Evolutionary conservation across 805 yeast genomes (phyloP).

Genomic region (Myxozyma lipomycoides): DNA sequence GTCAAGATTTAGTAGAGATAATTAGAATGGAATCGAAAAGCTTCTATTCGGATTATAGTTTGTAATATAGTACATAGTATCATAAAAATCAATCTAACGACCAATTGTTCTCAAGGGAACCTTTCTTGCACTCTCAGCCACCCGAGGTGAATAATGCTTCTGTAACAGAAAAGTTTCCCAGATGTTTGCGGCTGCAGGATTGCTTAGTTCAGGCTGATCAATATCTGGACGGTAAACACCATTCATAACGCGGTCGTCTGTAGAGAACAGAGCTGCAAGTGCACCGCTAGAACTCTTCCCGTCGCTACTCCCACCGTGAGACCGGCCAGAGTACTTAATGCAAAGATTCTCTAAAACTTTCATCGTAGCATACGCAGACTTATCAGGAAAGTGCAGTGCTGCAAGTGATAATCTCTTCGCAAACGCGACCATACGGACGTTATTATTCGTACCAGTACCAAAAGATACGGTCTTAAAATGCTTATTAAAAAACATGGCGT

Average conservation of each 20-base stretch:
- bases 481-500: conserved; percentile 73
- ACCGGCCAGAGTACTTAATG: conserved; percentile 52
- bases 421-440: conserved; percentile 63
- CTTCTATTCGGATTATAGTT: not conserved
- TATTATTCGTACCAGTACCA: conserved; percentile 25
- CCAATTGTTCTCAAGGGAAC: conserved; percentile 22
- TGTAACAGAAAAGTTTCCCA: conserved; percentile 83
- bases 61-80: not conserved
- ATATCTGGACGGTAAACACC: conserved; percentile 68
- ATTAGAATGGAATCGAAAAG: not conserved
- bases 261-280: conserved; percentile 69
- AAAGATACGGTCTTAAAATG: conserved; percentile 23
- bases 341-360: conserved; percentile 74
- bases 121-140: conserved; percentile 57
- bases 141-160: conserved; percentile 77
- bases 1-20: conserved; percentile 15
- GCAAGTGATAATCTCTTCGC: conserved; percentile 71
- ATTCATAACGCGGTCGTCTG: conserved; percentile 83
- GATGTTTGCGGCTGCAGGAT: conserved; percentile 81
- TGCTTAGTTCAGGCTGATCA: conserved; percentile 66
- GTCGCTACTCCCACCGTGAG: conserved; percentile 5
- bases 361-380: conserved; percentile 70
- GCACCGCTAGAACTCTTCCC: conserved; percentile 36
- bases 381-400: conserved; percentile 77
- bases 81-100: not conserved